Evolutionary conservation across 225 moss, liverwort and hornwort species (phyloP).

Genomic region (Pseudoscleropodium purum): DNA sequence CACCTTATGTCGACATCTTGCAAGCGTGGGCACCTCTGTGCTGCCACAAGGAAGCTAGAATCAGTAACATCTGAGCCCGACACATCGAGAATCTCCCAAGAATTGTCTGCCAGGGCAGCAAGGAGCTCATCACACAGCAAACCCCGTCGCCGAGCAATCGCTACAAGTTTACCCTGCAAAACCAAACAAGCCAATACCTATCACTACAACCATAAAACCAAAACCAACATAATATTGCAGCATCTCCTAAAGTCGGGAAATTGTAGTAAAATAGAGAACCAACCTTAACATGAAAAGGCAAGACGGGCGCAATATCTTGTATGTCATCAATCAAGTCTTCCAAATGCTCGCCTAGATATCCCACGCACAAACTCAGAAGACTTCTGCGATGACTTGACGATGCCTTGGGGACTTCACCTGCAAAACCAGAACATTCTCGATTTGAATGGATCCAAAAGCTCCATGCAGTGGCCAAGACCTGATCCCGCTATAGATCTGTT

Average conservation of each 20-base stretch:
- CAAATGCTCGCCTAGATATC: conserved; percentile 68
- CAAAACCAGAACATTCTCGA: not conserved
- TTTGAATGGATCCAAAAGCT: not conserved
- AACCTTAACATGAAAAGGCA: conserved; percentile 76
- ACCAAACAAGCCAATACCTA: not conserved
- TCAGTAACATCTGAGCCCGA: conserved; percentile 87
- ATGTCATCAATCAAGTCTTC: conserved; percentile 82
- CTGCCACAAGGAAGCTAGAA: conserved; percentile 50
- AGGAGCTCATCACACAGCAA: conserved; percentile 73
- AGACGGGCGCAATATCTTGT: conserved; percentile 61
- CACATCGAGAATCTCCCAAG: conserved; percentile 89
- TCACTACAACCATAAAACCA: not conserved
- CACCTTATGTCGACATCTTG: conserved; percentile 89
- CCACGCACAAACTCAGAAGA: conserved; percentile 78
- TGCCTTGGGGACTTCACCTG: conserved; percentile 28
- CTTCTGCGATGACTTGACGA: conserved; percentile 36
- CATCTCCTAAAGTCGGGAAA: not conserved
- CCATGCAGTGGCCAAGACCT: not conserved
- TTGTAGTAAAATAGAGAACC: not conserved
- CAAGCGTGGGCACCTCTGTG: conserved; percentile 52
- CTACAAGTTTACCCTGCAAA: conserved; percentile 67
- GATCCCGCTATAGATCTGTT: not conserved
- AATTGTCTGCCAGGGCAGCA: conserved; percentile 72
- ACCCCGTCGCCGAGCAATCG: conserved; percentile 75
- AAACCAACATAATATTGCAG: not conserved